Evolutionary conservation across 75 land plant genomes (phyloP).

Genomic region (Selaginella moellendorffii): DNA sequence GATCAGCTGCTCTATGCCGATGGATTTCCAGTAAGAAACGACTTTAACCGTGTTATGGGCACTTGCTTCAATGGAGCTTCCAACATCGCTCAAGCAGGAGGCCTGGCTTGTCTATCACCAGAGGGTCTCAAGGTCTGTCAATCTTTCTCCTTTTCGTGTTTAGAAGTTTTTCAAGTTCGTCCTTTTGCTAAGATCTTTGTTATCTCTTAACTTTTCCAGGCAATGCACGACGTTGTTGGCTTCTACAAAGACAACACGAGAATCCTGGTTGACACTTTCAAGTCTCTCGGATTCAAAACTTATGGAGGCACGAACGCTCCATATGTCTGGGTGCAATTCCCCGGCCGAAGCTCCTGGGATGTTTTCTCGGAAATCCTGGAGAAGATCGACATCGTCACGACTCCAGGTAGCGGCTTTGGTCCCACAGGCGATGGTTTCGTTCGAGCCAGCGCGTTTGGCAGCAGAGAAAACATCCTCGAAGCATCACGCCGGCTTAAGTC

Average conservation of each 20-base stretch:
- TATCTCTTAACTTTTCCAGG: conserved; percentile 21
- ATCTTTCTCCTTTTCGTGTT: not conserved
- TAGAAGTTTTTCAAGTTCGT: not conserved
- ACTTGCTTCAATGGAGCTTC: conserved; percentile 94
- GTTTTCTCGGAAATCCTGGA: conserved; percentile 68
- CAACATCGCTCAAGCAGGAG: conserved; percentile 86
- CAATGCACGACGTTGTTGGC: conserved; percentile 29
- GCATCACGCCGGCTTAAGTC: conserved; percentile 44
- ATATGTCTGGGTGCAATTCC: conserved; percentile 82
- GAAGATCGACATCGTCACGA: conserved; percentile 55
- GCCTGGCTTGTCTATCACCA: conserved; percentile 65
- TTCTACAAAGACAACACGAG: conserved; percentile 74
- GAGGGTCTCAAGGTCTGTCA: conserved; percentile 79
- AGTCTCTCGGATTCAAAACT: conserved; percentile 52
- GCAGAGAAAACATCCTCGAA: conserved; percentile 44
- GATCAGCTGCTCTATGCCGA: conserved; percentile 69
- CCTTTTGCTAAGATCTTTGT: not conserved
- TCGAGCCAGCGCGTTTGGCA: conserved; percentile 56
- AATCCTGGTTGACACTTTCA: conserved; percentile 58
- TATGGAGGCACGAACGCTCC: conserved; percentile 86
- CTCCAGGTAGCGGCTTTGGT: conserved; percentile 76
- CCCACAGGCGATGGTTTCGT: conserved; percentile 71
- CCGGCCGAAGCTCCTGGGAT: conserved; percentile 80
- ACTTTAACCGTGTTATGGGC: conserved; percentile 83
- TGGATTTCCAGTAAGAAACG: conserved; percentile 72